phyloP scores from a whole-genome alignment of 176 grass and related monocot species.

The Oryza coarctata region DNA sequence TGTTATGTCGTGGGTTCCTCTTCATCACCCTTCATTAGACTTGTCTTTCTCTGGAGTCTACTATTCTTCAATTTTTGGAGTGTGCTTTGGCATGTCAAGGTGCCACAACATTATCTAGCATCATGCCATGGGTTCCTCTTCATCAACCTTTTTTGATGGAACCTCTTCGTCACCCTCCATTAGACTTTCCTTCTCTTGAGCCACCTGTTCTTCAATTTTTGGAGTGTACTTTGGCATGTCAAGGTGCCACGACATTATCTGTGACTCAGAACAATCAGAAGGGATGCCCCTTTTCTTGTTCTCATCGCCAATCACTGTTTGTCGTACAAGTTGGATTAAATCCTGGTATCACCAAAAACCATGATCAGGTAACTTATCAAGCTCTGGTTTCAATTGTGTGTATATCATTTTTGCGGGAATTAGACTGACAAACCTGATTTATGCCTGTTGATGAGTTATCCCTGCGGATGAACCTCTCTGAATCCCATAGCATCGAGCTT shows the following conservation, averaged over 20 bases:
- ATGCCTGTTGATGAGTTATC: conserved; percentile 30
- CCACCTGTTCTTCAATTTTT: not conserved
- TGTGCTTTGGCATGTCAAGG: no score
- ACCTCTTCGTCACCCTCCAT: not conserved
- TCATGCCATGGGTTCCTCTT: not conserved
- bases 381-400: not conserved
- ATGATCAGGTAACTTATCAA: conserved; percentile 13
- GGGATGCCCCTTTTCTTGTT: conserved; percentile 33
- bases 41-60: not conserved
- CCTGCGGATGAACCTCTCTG: conserved; percentile 10
- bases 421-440: conserved; percentile 41
- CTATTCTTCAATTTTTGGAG: not conserved
- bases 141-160: not conserved
- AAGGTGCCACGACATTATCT: conserved; percentile 56
- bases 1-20: conserved; percentile 17
- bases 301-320: conserved; percentile 14
- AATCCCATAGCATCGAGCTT: conserved; percentile 75
- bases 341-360: conserved; percentile 43
- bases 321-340: conserved; percentile 44
- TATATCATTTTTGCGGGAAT: not conserved
- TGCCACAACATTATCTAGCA: conserved; percentile 41
- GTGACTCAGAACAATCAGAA: conserved; percentile 50
- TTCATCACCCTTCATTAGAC: not conserved
- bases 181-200: not conserved
- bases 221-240: conserved; percentile 42